Percentiles rank a stretch among this genome's conserved stretches.
Evolutionary conservation across 1,284 basidiomycete species (phyloP).

Genomic region (Volvariella surrecta): DNA sequence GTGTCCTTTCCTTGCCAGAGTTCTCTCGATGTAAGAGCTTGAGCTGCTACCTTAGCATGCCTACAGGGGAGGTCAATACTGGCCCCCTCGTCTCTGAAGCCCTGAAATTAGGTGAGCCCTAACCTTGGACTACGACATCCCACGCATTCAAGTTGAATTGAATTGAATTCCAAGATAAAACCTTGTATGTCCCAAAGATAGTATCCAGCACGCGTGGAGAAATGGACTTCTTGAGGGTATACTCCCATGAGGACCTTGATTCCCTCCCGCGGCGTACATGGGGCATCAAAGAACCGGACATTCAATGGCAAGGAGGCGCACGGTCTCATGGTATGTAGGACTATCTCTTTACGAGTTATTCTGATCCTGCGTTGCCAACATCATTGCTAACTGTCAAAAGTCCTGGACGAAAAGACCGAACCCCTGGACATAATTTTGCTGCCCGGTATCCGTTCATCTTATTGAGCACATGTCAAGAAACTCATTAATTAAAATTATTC

Average conservation of each 20-base stretch:
- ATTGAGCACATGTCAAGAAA: not conserved
- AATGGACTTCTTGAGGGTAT: constrained; percentile 63
- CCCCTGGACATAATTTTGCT: constrained; percentile 58
- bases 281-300: constrained; percentile 65
- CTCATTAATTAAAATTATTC: not conserved
- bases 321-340: constrained; percentile 44
- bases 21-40: constrained; percentile 42
- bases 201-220: constrained; percentile 28
- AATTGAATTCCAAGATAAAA: constrained; percentile 27
- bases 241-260: constrained; percentile 47
- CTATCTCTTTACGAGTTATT: constrained; percentile 2
- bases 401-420: constrained; percentile 30
- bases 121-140: constrained; percentile 7
- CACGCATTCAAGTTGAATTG: constrained; percentile 41
- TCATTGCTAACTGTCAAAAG: constrained; percentile 21
- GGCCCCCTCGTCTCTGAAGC: constrained; percentile 36
- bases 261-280: constrained; percentile 52
- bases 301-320: constrained; percentile 30
- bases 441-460: constrained; percentile 39
- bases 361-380: not conserved
- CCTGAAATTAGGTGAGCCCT: constrained; percentile 34
- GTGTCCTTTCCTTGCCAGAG: constrained; percentile 38
- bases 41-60: constrained; percentile 77
- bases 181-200: constrained; percentile 64
- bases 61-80: constrained; percentile 59